Conservation (phyloP, 768 basidiomycete genomes). For the Leucocoprinus leucothites region DNA sequence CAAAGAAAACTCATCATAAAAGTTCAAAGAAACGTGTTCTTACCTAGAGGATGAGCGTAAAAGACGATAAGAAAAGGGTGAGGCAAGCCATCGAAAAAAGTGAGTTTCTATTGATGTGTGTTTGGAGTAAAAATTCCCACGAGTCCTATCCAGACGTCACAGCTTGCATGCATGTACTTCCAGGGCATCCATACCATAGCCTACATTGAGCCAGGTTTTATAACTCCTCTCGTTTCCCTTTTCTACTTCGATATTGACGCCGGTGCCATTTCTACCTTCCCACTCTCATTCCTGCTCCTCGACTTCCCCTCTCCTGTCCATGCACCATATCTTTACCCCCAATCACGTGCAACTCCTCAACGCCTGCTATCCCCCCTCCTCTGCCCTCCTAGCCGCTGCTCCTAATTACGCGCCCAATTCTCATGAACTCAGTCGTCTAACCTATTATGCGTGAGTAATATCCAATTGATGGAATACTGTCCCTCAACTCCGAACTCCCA, state of each 20-base stretch:
- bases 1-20: slow-evolving; percentile 41
- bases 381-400: slow-evolving; percentile 68
- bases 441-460: slow-evolving; percentile 67
- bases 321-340: slow-evolving; percentile 77
- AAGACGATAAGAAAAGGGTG: slow-evolving; percentile 5
- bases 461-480: not conserved
- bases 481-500: slow-evolving; percentile 2
- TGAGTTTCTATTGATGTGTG: not conserved
- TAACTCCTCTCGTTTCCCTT: not conserved
- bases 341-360: slow-evolving; percentile 82
- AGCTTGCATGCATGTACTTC: not conserved
- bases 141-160: slow-evolving; percentile 9
- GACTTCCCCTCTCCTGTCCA: slow-evolving; percentile 21
- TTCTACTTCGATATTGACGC: no score
- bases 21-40: slow-evolving; percentile 17
- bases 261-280: not conserved
- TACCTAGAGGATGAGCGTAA: slow-evolving; percentile 15
- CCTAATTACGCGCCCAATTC: slow-evolving; percentile 79
- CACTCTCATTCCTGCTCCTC: not conserved
- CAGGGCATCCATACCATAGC: slow-evolving; percentile 3
- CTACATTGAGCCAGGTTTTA: not conserved
- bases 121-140: slow-evolving; percentile 8
- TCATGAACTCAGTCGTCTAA: slow-evolving; percentile 81
- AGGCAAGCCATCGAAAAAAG: not conserved
- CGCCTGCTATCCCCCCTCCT: slow-evolving; percentile 82